Evolutionary conservation across 495 filamentous ascomycete species (phyloP).

Genomic region (Aspergillus funiculosus): DNA sequence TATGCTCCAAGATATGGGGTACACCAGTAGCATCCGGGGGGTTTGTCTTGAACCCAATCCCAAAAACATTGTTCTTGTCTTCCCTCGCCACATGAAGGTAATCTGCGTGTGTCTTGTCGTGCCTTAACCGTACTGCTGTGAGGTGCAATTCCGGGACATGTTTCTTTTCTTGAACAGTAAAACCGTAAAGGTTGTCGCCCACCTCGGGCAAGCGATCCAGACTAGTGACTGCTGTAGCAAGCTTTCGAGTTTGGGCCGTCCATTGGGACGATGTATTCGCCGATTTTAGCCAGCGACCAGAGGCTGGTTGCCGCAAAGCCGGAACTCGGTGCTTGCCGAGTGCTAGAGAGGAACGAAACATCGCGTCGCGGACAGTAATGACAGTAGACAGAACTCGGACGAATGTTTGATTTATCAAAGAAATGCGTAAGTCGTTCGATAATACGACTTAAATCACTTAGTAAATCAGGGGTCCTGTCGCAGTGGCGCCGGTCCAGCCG

Average conservation of each 20-base stretch:
- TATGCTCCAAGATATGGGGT: constrained; percentile 96
- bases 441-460: no score
- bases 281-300: constrained; percentile 19
- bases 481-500: constrained; percentile 16
- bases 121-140: constrained; percentile 79
- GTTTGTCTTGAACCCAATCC: constrained; percentile 97
- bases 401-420: background rate
- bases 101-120: constrained; percentile 91
- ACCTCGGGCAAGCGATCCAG: constrained; percentile 64
- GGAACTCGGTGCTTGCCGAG: constrained; percentile 25
- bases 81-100: constrained; percentile 92
- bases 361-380: constrained; percentile 11
- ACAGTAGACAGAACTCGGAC: background rate
- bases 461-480: no score
- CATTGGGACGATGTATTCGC: constrained; percentile 33
- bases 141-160: constrained; percentile 91
- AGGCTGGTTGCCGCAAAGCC: constrained; percentile 21
- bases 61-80: constrained; percentile 98
- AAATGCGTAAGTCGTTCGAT: no score
- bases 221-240: constrained; percentile 64
- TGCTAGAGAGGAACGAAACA: constrained; percentile 35
- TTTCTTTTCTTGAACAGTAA: constrained; percentile 81
- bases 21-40: constrained; percentile 94
- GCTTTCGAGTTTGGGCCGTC: constrained; percentile 40
- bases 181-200: constrained; percentile 85